These are phyloP conservation scores for Simmondsia chinensis DNA, from an alignment of 148 eudicot species.

Conservation along the genomic window DNA sequence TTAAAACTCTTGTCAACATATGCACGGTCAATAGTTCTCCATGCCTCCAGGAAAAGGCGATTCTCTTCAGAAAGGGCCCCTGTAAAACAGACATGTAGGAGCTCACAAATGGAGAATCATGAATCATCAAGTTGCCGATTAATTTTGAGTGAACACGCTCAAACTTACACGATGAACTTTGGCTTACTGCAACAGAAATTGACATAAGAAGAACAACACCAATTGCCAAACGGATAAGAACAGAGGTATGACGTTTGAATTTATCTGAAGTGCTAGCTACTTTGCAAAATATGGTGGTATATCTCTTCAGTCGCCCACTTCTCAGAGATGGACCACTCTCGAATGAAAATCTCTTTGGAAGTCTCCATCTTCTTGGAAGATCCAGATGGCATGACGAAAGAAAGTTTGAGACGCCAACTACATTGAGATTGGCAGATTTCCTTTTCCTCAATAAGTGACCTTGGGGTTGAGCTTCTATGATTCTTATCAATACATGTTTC, in stretches of 20 bases:
- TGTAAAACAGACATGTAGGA: constrained; percentile 20
- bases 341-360: constrained; percentile 7
- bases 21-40: constrained; percentile 95
- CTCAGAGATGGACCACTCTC: constrained; percentile 16
- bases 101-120: not conserved
- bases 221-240: constrained; percentile 32
- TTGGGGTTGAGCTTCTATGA: constrained; percentile 13
- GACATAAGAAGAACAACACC: constrained; percentile 58
- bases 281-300: constrained; percentile 17
- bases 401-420: constrained; percentile 4
- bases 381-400: constrained; percentile 1
- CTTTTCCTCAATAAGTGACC: constrained; percentile 11
- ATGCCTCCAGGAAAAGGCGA: constrained; percentile 91
- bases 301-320: constrained; percentile 24
- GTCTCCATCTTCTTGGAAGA: constrained; percentile 12
- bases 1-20: constrained; percentile 92
- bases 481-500: constrained; percentile 11
- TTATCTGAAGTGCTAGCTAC: constrained; percentile 21
- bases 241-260: constrained; percentile 13
- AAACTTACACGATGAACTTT: constrained; percentile 73
- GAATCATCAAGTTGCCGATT: not conserved
- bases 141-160: not conserved
- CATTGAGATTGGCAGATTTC: constrained; percentile 6
- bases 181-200: constrained; percentile 42
- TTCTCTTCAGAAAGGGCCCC: constrained; percentile 93